Percentiles rank a stretch among this genome's conserved stretches.
These are phyloP conservation scores for Trichoderma koningii DNA, from an alignment of 2,329 filamentous ascomycete species.

Conservation along the genomic window DNA sequence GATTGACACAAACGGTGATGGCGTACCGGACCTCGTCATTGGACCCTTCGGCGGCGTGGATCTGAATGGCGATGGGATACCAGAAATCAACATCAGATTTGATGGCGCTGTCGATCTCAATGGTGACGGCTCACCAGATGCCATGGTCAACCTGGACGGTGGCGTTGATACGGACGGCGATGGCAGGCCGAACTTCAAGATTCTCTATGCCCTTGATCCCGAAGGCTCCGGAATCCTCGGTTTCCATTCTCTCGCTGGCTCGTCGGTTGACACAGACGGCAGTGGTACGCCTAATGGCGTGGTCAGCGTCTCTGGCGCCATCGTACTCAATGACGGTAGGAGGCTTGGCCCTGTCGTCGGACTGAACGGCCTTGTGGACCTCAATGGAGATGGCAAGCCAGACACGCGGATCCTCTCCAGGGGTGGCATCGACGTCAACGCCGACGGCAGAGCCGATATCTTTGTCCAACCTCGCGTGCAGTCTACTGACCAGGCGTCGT, in stretches of 20 bases:
- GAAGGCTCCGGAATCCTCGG: background rate
- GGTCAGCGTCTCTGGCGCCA: background rate
- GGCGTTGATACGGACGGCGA: conserved; percentile 7
- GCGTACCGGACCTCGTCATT: background rate
- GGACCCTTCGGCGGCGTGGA: conserved; percentile 1
- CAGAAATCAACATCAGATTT: background rate
- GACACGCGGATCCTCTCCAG: background rate
- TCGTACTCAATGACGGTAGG: conserved; percentile 1
- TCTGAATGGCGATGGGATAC: background rate
- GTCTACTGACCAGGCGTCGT: background rate
- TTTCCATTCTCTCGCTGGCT: background rate
- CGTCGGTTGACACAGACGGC: background rate
- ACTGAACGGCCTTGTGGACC: background rate
- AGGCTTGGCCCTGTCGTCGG: background rate
- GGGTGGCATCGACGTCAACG: background rate
- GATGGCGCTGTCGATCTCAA: conserved; percentile 13
- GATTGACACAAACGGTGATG: conserved; percentile 3
- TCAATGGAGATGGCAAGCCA: conserved; percentile 17
- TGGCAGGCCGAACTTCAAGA: background rate
- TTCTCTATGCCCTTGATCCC: background rate
- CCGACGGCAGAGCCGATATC: conserved; percentile 17
- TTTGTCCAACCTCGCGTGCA: background rate
- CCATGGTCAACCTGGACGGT: background rate
- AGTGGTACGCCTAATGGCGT: conserved; percentile 3
- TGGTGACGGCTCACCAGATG: conserved; percentile 1